Evolutionary conservation across 202 grass and related monocot species (phyloP), one percentile per base, ranked within the genome.

Genomic region (Zoysia matrella): DNA sequence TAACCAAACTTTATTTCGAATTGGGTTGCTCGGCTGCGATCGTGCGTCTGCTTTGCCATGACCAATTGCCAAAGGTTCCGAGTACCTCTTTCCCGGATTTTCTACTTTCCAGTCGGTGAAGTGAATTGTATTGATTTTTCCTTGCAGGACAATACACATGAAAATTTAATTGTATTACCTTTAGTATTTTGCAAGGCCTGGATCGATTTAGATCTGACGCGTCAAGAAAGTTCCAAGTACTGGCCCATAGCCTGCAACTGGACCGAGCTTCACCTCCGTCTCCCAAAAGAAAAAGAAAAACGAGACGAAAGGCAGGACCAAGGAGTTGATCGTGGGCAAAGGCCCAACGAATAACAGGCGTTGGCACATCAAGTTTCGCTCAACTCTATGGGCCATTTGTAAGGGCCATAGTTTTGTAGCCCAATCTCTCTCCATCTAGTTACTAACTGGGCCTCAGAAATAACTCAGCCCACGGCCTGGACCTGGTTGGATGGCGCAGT

Each of bases 1-100:
- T 66, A 72, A 65, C 60, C 8, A 3, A 6, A 13, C 79, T 82
- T 82, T 78, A 87, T 44, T 82, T 87, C 22, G 73, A 82, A 80
- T n/a, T 1, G 47, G 7, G 22, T 8, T 15, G 69, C 30, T n/a
- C 30, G 12, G 4, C 40, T 67, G 70, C 56, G 52, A 10, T 18
- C 10, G 68, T 22, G 22, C 22, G 22, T 22, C 22, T 22, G 22
- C 22, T 22, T 22, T 22, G 22, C 22, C 22, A 22, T 22, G 22
- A 22, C 22, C 22, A 22, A 22, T 22, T 22, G 22, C 22, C 22
- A 22, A 22, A 22, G 22, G 22, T 22, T 22, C 22, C 22, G 22
- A 22, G 22, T 22, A 22, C 22, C 22, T 22, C 22, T 22, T 22
- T 22, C 22, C 22, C 22, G 22, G 22, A 22, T 22, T 22, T 22